Evolutionary conservation across 768 basidiomycete species (phyloP).

Genomic region (Gyrodon lividus): DNA sequence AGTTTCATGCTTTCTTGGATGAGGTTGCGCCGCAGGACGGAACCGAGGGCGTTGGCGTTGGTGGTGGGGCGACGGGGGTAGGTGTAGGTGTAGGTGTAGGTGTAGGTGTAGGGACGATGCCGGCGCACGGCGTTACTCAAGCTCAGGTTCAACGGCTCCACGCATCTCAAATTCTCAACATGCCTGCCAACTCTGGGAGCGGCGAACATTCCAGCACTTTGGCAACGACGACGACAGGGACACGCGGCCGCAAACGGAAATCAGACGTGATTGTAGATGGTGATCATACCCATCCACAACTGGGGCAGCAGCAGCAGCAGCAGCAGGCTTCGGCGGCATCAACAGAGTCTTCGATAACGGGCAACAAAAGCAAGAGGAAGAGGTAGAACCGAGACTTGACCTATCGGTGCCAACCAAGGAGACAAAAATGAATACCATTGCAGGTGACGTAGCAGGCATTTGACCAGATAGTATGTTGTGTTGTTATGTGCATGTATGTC

Average conservation of each 20-base stretch:
- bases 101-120: not conserved
- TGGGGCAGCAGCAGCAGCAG: not conserved
- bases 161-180: not conserved
- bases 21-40: constrained; percentile 39
- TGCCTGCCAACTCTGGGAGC: not conserved
- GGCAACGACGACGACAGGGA: not conserved
- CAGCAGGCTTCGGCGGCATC: not conserved
- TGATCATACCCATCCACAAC: not conserved
- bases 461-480: too few relatives aligned
- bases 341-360: constrained; percentile 6
- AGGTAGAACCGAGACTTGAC: constrained; percentile 13
- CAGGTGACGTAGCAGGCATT: too few relatives aligned
- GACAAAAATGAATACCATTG: too few relatives aligned
- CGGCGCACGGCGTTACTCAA: not conserved
- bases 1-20: constrained; percentile 43
- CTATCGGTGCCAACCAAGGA: too few relatives aligned
- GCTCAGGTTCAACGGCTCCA: not conserved
- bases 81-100: not conserved
- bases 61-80: not conserved
- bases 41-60: constrained; percentile 4
- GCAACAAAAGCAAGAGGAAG: constrained; percentile 30
- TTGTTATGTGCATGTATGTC: too few relatives aligned
- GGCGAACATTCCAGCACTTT: not conserved
- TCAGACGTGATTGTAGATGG: constrained; percentile 32
- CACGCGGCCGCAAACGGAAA: constrained; percentile 39